Conservation (phyloP, 495 filamentous ascomycete species). For the Talaromyces adpressus region DNA sequence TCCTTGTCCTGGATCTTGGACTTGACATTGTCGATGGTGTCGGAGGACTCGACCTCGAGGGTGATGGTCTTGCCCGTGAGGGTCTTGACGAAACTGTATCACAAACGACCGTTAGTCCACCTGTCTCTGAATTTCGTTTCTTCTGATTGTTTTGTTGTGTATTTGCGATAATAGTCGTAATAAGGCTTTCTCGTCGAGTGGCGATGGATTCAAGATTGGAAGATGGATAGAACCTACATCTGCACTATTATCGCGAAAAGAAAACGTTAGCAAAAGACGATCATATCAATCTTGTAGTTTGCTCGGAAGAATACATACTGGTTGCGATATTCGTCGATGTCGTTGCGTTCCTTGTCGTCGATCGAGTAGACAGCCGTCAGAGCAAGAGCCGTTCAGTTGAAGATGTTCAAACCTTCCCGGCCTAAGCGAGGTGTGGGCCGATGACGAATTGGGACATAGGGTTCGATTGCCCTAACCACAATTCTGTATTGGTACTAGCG, state of each 20-base stretch:
- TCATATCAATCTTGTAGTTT: constrained; percentile 10
- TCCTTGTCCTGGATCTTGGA: constrained; percentile 99
- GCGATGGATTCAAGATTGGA: constrained; percentile 11
- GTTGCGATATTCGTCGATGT: constrained; percentile 49
- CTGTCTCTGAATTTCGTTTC: constrained; percentile 4
- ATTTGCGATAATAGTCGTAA: constrained; percentile 12
- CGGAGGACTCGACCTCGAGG: constrained; percentile 96
- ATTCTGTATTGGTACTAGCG: not conserved
- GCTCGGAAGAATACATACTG: constrained; percentile 43
- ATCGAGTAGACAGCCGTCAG: constrained; percentile 37
- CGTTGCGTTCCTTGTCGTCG: constrained; percentile 26
- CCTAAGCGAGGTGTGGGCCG: constrained; percentile 9
- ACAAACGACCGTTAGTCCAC: constrained; percentile 34
- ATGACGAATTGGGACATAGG: constrained; percentile 10
- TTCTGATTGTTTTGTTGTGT: constrained; percentile 10
- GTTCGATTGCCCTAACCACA: constrained; percentile 2
- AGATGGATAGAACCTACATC: constrained; percentile 51
- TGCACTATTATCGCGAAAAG: constrained; percentile 56
- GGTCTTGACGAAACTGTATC: constrained; percentile 86
- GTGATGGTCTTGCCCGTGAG: constrained; percentile 99
- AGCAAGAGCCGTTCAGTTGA: constrained; percentile 29
- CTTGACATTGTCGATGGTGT: constrained; percentile 99
- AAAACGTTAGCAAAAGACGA: constrained; percentile 26
- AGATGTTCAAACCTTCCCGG: constrained; percentile 1
- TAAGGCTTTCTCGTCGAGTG: constrained; percentile 14